Evolutionary conservation across 768 basidiomycete species (phyloP).

Genomic region (Leucocoprinus sp.): DNA sequence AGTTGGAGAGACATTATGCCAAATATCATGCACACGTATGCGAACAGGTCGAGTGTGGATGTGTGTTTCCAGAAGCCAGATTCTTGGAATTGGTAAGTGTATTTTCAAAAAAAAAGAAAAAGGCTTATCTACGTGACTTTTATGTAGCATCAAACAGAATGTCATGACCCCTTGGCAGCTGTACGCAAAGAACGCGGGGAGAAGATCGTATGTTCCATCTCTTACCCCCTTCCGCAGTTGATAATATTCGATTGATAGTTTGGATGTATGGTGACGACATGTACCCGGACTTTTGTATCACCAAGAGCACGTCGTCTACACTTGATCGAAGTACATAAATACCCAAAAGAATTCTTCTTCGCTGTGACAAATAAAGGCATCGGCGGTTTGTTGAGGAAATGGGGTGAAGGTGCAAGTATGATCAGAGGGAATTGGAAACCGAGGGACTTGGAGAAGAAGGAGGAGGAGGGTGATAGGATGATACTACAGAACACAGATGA

Average conservation of each 20-base stretch:
- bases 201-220: slow-evolving; percentile 57
- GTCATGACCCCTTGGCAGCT: slow-evolving; percentile 80
- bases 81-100: slow-evolving; percentile 69
- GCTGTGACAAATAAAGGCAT: slow-evolving; percentile 88
- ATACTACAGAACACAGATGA: slow-evolving; percentile 21
- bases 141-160: slow-evolving; percentile 72
- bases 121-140: slow-evolving; percentile 5
- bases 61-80: slow-evolving; percentile 79
- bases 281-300: slow-evolving; percentile 52
- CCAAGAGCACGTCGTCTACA: slow-evolving; percentile 76
- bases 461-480: slow-evolving; percentile 16
- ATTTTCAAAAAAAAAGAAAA: slow-evolving; percentile 2
- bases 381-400: slow-evolving; percentile 66
- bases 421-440: slow-evolving; percentile 66
- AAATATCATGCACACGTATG: slow-evolving; percentile 82
- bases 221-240: slow-evolving; percentile 6
- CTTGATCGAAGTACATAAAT: slow-evolving; percentile 73
- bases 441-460: slow-evolving; percentile 14
- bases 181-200: slow-evolving; percentile 73
- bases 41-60: slow-evolving; percentile 56
- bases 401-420: slow-evolving; percentile 82
- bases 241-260: slow-evolving; percentile 38
- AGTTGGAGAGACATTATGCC: slow-evolving; percentile 78
- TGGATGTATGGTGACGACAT: slow-evolving; percentile 62
- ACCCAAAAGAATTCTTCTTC: slow-evolving; percentile 88